These are phyloP conservation scores for Wallacemonas sp. DNA, from an alignment of 208 protist genomes.

Conservation along the genomic window DNA sequence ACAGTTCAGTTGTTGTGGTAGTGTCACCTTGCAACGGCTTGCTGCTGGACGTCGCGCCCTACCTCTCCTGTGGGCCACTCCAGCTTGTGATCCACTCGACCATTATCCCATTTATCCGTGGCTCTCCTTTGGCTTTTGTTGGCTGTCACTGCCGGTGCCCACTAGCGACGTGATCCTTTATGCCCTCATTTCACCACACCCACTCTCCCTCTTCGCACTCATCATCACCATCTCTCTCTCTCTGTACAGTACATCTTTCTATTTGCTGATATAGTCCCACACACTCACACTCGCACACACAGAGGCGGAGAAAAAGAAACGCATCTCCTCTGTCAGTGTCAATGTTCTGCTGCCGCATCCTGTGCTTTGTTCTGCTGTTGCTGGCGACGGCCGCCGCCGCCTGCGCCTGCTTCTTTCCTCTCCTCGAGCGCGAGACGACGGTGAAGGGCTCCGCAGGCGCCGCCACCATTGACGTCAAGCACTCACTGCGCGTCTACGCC, in stretches of 20 bases:
- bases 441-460: not conserved
- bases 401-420: conserved; percentile 15
- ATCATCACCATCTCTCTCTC: not conserved
- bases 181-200: no score
- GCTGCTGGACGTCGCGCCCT: no score
- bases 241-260: not conserved
- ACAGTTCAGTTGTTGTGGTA: no score
- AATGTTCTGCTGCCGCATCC: conserved; percentile 18
- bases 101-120: no score
- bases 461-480: not conserved
- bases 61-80: no score
- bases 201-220: no score
- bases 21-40: no score
- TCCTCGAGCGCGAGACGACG: not conserved
- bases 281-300: conserved; percentile 8
- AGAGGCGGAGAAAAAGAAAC: not conserved
- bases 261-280: not conserved
- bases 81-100: no score
- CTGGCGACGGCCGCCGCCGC: conserved; percentile 11
- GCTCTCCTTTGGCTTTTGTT: no score
- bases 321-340: no score
- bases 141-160: no score
- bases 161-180: no score
- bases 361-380: conserved; percentile 15
- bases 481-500: conserved; percentile 3